Base-by-base conservation (phyloP, 768 basidiomycete species). In the Galerina sulciceps region DNA sequence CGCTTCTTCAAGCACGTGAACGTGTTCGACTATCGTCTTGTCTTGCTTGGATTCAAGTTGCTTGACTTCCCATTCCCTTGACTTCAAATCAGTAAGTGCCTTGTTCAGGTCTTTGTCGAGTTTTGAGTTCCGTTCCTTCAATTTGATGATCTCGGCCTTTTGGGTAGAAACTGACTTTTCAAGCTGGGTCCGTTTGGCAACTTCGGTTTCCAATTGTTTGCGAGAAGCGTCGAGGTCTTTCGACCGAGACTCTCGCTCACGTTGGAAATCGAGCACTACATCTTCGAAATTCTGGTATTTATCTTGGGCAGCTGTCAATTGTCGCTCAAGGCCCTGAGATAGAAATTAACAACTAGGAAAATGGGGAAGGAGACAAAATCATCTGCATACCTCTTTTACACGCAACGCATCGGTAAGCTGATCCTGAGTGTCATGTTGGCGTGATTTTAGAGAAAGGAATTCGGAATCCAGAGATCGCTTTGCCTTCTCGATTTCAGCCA, bases 11-110 rank as follows among this genome's bases (percentile, higher is more conserved):
- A 96, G 81, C 26, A 98, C 96, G 70, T 99, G 89, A 22, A 97
- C 93, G 68, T 99, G 96, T 73, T 99, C 96, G 43, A 99, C 95
- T 58, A 97, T 96, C n/a, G 93, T 97, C 78, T 96, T 98, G 78
- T 98, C 94, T 69, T 97, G 91, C 69, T 84, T 87, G 2, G 91
- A 89, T 52, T 91, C 87, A 9, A 98, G 76, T 62, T 96, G 90
- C 63, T 88, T 91, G 62, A 93, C 84, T 56, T 96, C 92, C 85
- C 88, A 90, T 65, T 97, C 93, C 47, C 89, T 86, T 42, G 80
- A 81, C 69, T 92, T 89, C 47, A 96, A 77, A 58, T 96, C 93
- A 8, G 83, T 81, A n/a, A 91, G 78, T 10, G 88, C 85, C 67
- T 93, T 90, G 67, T 90, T 89, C 37, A 96, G 79, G 14, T 94